Evolutionary conservation across 1,284 basidiomycete species (phyloP), one percentile per base, ranked within the genome.

Genomic region (Fomitopsis schrenkii): DNA sequence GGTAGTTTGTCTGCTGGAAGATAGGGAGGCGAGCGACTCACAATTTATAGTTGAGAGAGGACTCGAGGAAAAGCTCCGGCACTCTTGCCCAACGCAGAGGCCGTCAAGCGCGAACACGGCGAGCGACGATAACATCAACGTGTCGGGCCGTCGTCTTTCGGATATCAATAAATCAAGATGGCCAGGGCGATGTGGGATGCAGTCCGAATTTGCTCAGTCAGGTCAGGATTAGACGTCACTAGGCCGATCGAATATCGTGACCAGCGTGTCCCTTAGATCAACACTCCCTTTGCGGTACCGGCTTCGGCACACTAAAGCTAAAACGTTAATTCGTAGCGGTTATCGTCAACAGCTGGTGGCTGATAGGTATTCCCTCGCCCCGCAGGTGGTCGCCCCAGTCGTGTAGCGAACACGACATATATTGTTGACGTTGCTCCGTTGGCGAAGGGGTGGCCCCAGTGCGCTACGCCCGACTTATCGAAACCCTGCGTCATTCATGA

Each of bases 91-190:
- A 55, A 62, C 44, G 61, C 55, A 55, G 45, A 48, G 48, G 56
- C 38, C 33, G 42, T 48, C 17, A 35, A 28, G 41, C 52, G 42
- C 42, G 28, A 33, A 45, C 36, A n/a, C 36, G 40, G 59, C 60
- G 65, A 63, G 53, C 19, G 59, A 66, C 66, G 72, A 74, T 74
- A 72, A 72, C 71, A 72, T 72, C 70, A 71, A 69, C 65, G 60
- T 65, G 64, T 68, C 71, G 71, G 70, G 42, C 69, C 70, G 70
- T 59, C 57, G 59, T 64, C 56, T 59, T 67, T 68, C 59, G 61
- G 62, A 67, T 72, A 74, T 74, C 72, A 68, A 72, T 70, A 74
- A 22, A 74, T 74, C 72, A 69, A 72, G 71, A 74, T 74, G 68
- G 67, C 46, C 57, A 57, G 30, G 67, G 68, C 69, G 71, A 72